Base-by-base conservation (phyloP, 1,284 basidiomycete species). In the Peniophora sp. region DNA sequence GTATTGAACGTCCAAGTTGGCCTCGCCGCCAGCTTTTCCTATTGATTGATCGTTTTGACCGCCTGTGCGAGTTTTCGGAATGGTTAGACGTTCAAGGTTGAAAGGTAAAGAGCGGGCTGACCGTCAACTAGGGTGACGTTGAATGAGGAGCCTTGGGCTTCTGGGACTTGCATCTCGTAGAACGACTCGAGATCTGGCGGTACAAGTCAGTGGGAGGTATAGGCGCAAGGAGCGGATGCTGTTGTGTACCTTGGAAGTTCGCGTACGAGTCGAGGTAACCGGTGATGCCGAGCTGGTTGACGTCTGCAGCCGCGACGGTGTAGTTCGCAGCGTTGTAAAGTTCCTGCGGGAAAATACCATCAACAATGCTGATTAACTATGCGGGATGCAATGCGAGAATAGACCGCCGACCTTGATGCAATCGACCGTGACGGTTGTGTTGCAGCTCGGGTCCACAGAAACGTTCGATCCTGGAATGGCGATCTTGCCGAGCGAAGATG, bases 1-100 rank as follows among this genome's bases (percentile, higher is more conserved):
- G 67, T 77, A 85, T 62, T 83, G 85, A 6, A 70, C 74, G 63
- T 87, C 89, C 54, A 92, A 65, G 58, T 88, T 75, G 12, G 87
- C 88, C 64, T 92, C 89, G 3, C 59, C 62, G 1, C 85, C 86
- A 11, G 85, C 78, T n/a, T 68, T 66, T 0, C 63, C 60, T 16
- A 67, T 54, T 34, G 60, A 78, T 63, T 92, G 88, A 54, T 74
- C 71, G 59, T 90, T 88, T 52, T 70, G 50, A 3, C 81, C 85
- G 46, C 77, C 84, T 58, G 27, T 16, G 38, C 38, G 16, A n/a
- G 16, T 41, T 14, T 32, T 5, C n/a, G 47, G 19, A 41, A 16
- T 38, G 20, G n/a, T n/a, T 32, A 6, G 16, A 41, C 16, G 38
- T n/a, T n/a, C 10, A 41, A 41, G 27, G 5, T 12, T 32, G 27